Base-by-base conservation (phyloP, 768 basidiomycete genomes). In the Erythrobasidium yunnanense region DNA sequence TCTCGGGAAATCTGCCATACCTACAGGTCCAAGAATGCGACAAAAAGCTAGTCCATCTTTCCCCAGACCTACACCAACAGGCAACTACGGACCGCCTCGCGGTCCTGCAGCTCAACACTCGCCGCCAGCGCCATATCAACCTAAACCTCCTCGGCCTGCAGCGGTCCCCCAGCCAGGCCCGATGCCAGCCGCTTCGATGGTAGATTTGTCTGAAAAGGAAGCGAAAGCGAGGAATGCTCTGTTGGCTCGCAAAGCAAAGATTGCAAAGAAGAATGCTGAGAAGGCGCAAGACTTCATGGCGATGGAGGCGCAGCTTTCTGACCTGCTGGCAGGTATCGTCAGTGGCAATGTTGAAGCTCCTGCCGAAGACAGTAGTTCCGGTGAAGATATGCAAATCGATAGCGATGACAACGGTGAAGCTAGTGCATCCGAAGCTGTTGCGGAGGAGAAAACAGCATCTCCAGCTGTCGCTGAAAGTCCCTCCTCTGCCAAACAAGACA, bases 201-300 rank as follows among this genome's bases (percentile, higher is more conserved):
- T 35, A n/a, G 60, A 63, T 13, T 33, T 63, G 18, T 20, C 22
- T 11, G 29, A 47, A 30, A 63, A 63, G 22, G 60, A 63, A 34
- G 60, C 60, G 18, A 49, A n/a, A 17, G 46, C 45, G 5, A 20
- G 46, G 32, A 49, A 63, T n/a, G 23, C 47, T 2, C 46, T 63
- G 18, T 18, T 47, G 20, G 60, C 60, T 25, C 42, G 60, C 25
- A 63, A 46, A 51, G 60, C 56, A 6, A 45, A 18, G 18, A 23
- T 58, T 6, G 56, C 56, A 2, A 58, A 58, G 35, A n/a, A 58
- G 22, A 47, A 25, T 42, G 56, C 56, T 58, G 32, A 22, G 27
- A 13, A 38, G 38, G 56, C 33, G 56, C 22, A 58, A 25, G 45
- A 15, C 25, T 35, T 58, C 27, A 35, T 42, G 38, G 38, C 38